Evolutionary conservation across 2,329 filamentous ascomycete species (phyloP).

Genomic region (Neofusicoccum umdonicola): DNA sequence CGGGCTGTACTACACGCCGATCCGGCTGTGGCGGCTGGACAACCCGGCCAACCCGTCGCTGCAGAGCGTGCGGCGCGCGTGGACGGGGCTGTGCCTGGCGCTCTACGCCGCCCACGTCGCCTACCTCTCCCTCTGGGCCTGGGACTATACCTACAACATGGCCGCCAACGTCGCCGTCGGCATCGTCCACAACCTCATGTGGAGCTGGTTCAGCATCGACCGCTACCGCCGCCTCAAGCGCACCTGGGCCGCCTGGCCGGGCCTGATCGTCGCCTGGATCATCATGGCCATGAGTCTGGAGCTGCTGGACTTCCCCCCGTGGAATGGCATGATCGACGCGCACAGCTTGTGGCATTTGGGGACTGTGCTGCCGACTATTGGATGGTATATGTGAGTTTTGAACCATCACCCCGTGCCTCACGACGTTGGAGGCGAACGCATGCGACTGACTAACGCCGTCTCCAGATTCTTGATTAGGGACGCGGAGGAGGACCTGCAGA

Average conservation of each 20-base stretch:
- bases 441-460: background rate
- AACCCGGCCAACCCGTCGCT: slow-evolving; percentile 46
- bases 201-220: slow-evolving; percentile 78
- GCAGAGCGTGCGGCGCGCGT: slow-evolving; percentile 62
- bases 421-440: no score
- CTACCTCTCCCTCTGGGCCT: slow-evolving; percentile 81
- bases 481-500: slow-evolving; percentile 75
- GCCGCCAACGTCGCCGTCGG: slow-evolving; percentile 84
- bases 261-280: slow-evolving; percentile 87
- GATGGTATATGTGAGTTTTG: slow-evolving; percentile 87
- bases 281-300: slow-evolving; percentile 93
- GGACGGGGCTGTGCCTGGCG: slow-evolving; percentile 69
- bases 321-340: slow-evolving; percentile 79
- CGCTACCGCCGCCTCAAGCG: slow-evolving; percentile 70
- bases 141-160: slow-evolving; percentile 99
- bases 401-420: no score
- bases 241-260: slow-evolving; percentile 84
- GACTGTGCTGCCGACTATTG: slow-evolving; percentile 79
- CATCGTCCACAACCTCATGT: slow-evolving; percentile 75
- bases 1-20: slow-evolving; percentile 79
- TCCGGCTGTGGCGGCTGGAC: slow-evolving; percentile 83
- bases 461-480: slow-evolving; percentile 82
- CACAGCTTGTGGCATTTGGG: slow-evolving; percentile 95
- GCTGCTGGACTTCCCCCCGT: slow-evolving; percentile 87
- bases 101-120: slow-evolving; percentile 75